phyloP scores from a whole-genome alignment of 2,329 filamentous ascomycete species.

The Fusarium citri region DNA sequence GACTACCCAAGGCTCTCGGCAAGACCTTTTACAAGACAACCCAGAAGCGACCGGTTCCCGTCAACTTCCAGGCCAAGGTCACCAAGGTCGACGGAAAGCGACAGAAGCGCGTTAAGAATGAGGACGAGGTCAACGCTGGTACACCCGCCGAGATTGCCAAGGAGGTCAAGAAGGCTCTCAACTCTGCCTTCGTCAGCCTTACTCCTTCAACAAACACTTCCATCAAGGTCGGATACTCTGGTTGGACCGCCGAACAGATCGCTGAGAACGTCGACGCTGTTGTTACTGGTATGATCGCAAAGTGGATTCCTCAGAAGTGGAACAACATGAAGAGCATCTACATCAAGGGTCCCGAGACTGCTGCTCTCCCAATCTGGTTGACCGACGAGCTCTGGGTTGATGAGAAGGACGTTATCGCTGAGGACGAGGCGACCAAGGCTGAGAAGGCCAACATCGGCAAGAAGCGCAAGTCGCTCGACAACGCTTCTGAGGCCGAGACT shows the following conservation, averaged over 20 bases:
- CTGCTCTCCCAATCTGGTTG: constrained; percentile 92
- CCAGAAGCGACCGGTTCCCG: constrained; percentile 86
- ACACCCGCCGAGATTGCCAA: constrained; percentile 75
- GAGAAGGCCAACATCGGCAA: constrained; percentile 72
- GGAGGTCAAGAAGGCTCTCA: constrained; percentile 83
- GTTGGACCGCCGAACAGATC: constrained; percentile 79
- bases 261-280: constrained; percentile 84
- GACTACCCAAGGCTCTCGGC: constrained; percentile 81
- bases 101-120: constrained; percentile 63
- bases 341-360: constrained; percentile 90
- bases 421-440: constrained; percentile 63
- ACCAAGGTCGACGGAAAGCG: constrained; percentile 70
- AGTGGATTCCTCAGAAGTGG: constrained; percentile 88
- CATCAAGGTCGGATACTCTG: constrained; percentile 81
- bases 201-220: constrained; percentile 82
- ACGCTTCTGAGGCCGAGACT: constrained; percentile 59
- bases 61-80: constrained; percentile 73
- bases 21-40: constrained; percentile 93
- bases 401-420: constrained; percentile 77
- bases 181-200: constrained; percentile 83
- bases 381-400: constrained; percentile 92
- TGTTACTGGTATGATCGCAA: constrained; percentile 75
- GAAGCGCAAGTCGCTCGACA: constrained; percentile 67
- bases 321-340: constrained; percentile 85
- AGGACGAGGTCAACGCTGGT: constrained; percentile 59